Evolutionary conservation across 129 eudicot genomes (phyloP), one percentile per base, ranked within the genome.

Genomic region (Glebionis coronaria): DNA sequence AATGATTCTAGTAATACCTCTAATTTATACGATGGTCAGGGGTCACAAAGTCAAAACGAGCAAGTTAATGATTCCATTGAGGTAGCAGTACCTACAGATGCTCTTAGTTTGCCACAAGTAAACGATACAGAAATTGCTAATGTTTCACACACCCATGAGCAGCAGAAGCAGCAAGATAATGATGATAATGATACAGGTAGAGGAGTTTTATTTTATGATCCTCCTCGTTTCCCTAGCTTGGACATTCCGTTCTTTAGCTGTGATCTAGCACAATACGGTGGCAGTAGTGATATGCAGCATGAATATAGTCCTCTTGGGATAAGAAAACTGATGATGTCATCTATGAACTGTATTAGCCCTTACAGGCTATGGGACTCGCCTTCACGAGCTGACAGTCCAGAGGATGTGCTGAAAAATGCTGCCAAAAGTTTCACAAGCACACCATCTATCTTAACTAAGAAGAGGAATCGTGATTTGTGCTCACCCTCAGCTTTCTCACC

Each of bases 201-300:
- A 3, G 90, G 99, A 75, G 77, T 81, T 63, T 68, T 93, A 64
- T 89, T 78, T 63, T 93, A 86, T 65, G 97, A 93, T 58, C 97
- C 99, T 6, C 99, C 99, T 61, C 85, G 99, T 29, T 88, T 88
- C 72, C 99, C 99, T n/a, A 84, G 90, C 70, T 71, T 89, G 75
- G 99, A 93, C 57, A 72, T 93, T n/a, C 99, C 99, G 11, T 93
- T 93, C 52, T 84, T 89, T 23, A 84, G 95, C 75, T 93, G 99
- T 75, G 99, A 93, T 84, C 80, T 93, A 56, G 79, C 76, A 56
- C 98, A 82, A 67, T 79, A 85, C 19, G 89, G 90, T 49, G 85
- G 85, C 44, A 71, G 63, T 47, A 71, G 63, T n/a, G 99, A 93
- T 64, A 73, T 75, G 79, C 91, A 82, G 64, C 95, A 80, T 58